These are phyloP conservation scores for Colletotrichum euphorbiae DNA, from an alignment of 2,329 filamentous ascomycete genomes.

Conservation along the genomic window DNA sequence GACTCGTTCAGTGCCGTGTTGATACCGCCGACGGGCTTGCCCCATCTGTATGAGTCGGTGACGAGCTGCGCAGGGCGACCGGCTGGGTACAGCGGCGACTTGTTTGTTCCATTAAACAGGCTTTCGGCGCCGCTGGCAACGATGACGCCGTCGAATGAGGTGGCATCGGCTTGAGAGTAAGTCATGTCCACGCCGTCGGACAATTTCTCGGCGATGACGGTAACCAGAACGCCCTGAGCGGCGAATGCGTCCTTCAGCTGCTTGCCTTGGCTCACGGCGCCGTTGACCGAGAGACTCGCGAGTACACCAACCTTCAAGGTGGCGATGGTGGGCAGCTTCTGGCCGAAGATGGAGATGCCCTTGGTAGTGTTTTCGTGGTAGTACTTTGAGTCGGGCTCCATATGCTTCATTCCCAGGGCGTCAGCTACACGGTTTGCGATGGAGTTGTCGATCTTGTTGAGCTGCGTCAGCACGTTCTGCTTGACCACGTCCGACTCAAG, in stretches of 20 bases:
- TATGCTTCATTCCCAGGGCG: slow-evolving; percentile 69
- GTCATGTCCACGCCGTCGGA: slow-evolving; percentile 67
- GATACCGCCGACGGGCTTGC: slow-evolving; percentile 75
- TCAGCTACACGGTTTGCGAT: slow-evolving; percentile 72
- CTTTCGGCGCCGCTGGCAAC: slow-evolving; percentile 64
- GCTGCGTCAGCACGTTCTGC: slow-evolving; percentile 73
- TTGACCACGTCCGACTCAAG: slow-evolving; percentile 68
- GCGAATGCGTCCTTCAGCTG: slow-evolving; percentile 62
- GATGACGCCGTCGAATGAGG: slow-evolving; percentile 72
- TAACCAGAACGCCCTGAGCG: slow-evolving; percentile 64
- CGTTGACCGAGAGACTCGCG: slow-evolving; percentile 54
- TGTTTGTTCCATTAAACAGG: slow-evolving; percentile 59
- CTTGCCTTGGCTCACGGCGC: slow-evolving; percentile 61
- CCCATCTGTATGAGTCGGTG: slow-evolving; percentile 72
- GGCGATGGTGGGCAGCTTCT: slow-evolving; percentile 69
- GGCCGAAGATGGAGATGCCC: slow-evolving; percentile 69
- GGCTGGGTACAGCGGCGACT: slow-evolving; percentile 70
- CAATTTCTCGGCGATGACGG: slow-evolving; percentile 71
- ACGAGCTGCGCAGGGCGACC: slow-evolving; percentile 74
- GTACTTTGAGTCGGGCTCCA: slow-evolving; percentile 69
- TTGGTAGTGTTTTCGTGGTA: slow-evolving; percentile 77
- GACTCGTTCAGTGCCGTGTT: slow-evolving; percentile 52
- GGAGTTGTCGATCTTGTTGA: slow-evolving; percentile 77
- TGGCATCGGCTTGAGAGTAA: slow-evolving; percentile 74
- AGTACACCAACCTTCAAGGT: slow-evolving; percentile 74